phyloP scores from a whole-genome alignment of 257 asterid species.

The Scutellaria baicalensis region DNA sequence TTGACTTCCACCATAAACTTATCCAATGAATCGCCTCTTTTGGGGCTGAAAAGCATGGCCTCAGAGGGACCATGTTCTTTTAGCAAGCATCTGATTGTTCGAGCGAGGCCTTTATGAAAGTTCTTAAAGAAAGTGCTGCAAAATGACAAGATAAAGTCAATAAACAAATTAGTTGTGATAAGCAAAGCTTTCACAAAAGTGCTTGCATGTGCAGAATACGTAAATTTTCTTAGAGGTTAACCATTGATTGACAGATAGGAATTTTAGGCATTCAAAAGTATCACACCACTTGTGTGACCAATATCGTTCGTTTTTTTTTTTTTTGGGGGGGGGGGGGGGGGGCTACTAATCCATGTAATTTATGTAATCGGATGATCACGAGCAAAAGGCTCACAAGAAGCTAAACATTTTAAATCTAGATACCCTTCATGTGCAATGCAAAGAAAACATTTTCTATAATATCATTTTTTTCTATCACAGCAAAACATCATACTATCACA shows the following conservation, averaged over 20 bases:
- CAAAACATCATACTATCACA: no score
- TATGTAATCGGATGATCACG: not conserved
- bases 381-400: not conserved
- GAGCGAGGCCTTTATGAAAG: constrained; percentile 71
- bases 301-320: not conserved
- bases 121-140: constrained; percentile 87
- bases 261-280: constrained; percentile 7
- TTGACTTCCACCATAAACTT: constrained; percentile 56
- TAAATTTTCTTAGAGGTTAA: not conserved
- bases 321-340: no score
- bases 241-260: constrained; percentile 1
- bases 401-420: not conserved
- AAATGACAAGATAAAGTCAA: constrained; percentile 20
- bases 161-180: not conserved
- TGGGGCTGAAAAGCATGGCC: constrained; percentile 82
- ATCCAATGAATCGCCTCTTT: constrained; percentile 81
- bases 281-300: not conserved
- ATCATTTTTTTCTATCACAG: not conserved
- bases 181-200: constrained; percentile 3
- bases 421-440: not conserved
- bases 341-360: not conserved
- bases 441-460: not conserved
- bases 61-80: constrained; percentile 57
- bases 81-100: constrained; percentile 62
- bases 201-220: constrained; percentile 16